phyloP scores from a whole-genome alignment of 441 rosid species.

The Gossypium davidsonii region DNA sequence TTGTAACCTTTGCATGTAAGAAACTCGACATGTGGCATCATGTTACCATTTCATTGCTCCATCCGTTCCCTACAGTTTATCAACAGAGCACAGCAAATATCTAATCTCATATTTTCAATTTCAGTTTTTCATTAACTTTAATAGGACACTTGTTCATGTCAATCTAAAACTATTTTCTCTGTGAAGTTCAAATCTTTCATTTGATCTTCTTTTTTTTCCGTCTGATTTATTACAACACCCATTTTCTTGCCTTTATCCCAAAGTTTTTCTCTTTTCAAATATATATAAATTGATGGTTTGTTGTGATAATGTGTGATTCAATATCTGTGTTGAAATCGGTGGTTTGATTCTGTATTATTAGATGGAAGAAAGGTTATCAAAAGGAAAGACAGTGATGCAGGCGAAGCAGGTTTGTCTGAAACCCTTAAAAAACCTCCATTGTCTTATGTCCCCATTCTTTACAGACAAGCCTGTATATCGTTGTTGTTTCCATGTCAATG shows the following conservation, averaged over 20 bases:
- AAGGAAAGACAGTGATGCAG: slow-evolving; percentile 90
- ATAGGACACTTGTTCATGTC: slow-evolving; percentile 4
- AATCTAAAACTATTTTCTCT: neutral
- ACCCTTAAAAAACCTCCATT: neutral
- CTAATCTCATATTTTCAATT: neutral
- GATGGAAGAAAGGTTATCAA: slow-evolving; percentile 53
- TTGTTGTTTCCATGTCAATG: neutral
- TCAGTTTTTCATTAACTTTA: neutral
- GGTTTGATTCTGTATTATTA: slow-evolving; percentile 45
- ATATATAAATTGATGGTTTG: neutral
- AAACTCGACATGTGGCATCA: neutral
- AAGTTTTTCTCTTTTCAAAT: neutral
- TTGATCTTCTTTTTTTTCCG: neutral
- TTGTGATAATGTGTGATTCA: slow-evolving; percentile 16
- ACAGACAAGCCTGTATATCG: neutral
- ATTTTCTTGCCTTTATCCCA: neutral
- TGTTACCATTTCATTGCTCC: neutral
- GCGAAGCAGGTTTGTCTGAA: slow-evolving; percentile 58
- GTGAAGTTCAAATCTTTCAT: neutral
- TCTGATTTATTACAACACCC: neutral
- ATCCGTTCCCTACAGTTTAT: neutral
- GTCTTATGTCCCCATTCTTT: neutral
- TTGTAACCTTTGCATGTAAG: neutral
- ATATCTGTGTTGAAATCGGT: slow-evolving; percentile 29
- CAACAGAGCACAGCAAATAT: neutral